Conservation (phyloP, 495 filamentous ascomycete genomes). For the Apiosordaria backusii region DNA sequence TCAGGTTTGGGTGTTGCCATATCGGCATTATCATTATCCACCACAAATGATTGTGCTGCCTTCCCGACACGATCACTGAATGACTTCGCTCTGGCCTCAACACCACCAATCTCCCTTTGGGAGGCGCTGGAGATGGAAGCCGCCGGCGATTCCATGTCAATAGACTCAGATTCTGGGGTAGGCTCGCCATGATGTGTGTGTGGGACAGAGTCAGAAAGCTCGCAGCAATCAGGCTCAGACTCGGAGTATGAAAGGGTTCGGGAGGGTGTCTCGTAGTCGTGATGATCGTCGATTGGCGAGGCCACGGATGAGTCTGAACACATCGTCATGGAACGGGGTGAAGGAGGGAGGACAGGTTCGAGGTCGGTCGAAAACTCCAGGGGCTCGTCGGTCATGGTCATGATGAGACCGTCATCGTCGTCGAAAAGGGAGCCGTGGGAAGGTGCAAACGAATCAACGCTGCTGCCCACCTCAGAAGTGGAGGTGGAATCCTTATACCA, state of each 20-base stretch:
- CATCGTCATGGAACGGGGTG: constrained; percentile 48
- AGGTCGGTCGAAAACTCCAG: constrained; percentile 29
- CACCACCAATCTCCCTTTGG: constrained; percentile 25
- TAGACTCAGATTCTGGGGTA: constrained; percentile 31
- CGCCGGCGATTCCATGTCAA: constrained; percentile 32
- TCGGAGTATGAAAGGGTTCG: constrained; percentile 46
- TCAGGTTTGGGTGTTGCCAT: constrained; percentile 42
- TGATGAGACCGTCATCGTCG: constrained; percentile 33
- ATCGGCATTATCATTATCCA: constrained; percentile 26
- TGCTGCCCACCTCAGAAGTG: constrained; percentile 31
- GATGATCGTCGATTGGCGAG: constrained; percentile 29
- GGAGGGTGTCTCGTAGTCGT: constrained; percentile 34
- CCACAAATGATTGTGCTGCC: constrained; percentile 3
- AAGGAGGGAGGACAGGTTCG: constrained; percentile 38
- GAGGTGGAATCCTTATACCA: constrained; percentile 32
- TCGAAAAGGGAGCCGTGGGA: constrained; percentile 35
- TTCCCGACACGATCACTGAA: not conserved
- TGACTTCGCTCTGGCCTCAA: constrained; percentile 20
- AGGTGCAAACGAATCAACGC: constrained; percentile 20
- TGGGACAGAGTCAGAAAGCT: constrained; percentile 7
- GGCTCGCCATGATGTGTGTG: constrained; percentile 17
- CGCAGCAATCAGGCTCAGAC: constrained; percentile 39
- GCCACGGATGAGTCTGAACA: constrained; percentile 41
- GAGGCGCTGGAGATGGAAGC: constrained; percentile 36
- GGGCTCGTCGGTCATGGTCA: constrained; percentile 46